phyloP scores from a whole-genome alignment of 2,329 filamentous ascomycete genomes.

The Aspergillus sp. region DNA sequence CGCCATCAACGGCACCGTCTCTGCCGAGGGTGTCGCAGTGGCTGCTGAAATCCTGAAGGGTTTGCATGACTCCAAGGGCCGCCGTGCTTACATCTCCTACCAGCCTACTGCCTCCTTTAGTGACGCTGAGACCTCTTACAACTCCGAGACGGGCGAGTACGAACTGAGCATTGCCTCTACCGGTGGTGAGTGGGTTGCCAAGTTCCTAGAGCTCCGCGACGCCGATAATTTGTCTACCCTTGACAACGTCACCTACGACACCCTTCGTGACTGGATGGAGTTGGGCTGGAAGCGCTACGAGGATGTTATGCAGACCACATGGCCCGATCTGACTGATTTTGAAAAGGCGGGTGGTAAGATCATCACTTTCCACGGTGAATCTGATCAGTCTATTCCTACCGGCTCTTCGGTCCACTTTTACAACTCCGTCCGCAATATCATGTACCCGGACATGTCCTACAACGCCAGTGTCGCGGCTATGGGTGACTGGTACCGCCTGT shows the following conservation, averaged over 20 bases:
- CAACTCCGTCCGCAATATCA: constrained; percentile 54
- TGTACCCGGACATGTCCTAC: constrained; percentile 49
- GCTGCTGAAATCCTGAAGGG: constrained; percentile 43
- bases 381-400: constrained; percentile 55
- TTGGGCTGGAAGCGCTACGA: constrained; percentile 52
- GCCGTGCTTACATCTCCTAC: constrained; percentile 45
- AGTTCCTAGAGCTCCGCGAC: constrained; percentile 32
- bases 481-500: constrained; percentile 58
- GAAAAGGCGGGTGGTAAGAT: constrained; percentile 56
- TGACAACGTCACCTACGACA: constrained; percentile 58
- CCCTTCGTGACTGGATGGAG: constrained; percentile 58
- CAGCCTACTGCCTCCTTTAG: constrained; percentile 32
- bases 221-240: constrained; percentile 46
- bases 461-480: constrained; percentile 46
- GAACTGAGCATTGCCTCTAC: constrained; percentile 34
- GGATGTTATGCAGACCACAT: constrained; percentile 56
- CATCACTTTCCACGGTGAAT: constrained; percentile 61
- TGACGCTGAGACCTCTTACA: constrained; percentile 22
- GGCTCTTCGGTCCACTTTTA: constrained; percentile 59
- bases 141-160: constrained; percentile 33
- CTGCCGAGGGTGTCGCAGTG: constrained; percentile 32
- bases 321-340: constrained; percentile 57
- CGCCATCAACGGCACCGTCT: constrained; percentile 36
- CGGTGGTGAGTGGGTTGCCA: constrained; percentile 44
- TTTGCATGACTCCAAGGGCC: constrained; percentile 44